Conservation (phyloP, 129 eudicot species). For the Ambrosia trifida region DNA sequence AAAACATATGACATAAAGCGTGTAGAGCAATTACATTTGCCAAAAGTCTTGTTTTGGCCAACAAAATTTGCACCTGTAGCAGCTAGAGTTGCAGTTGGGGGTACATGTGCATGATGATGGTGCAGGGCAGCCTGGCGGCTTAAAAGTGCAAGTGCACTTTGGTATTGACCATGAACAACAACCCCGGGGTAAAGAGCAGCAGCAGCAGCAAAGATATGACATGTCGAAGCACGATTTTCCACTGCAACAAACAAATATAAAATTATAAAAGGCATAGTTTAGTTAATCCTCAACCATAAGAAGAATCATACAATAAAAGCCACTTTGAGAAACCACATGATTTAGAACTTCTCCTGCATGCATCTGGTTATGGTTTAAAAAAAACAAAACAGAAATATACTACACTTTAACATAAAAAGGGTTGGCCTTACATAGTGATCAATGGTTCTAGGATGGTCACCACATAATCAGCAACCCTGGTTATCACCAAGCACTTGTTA, state of each 20-base stretch:
- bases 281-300: neutral
- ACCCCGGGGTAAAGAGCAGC: slow-evolving; percentile 33
- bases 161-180: slow-evolving; percentile 56
- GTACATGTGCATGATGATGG: slow-evolving; percentile 24
- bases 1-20: too few relatives aligned
- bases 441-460: slow-evolving; percentile 74
- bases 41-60: too few relatives aligned
- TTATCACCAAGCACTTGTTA: slow-evolving; percentile 4
- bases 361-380: slow-evolving; percentile 39
- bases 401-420: neutral
- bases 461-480: slow-evolving; percentile 82
- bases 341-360: slow-evolving; percentile 46
- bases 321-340: slow-evolving; percentile 75
- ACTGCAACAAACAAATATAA: slow-evolving; percentile 32
- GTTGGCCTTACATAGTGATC: slow-evolving; percentile 58
- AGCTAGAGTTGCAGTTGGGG: slow-evolving; percentile 33
- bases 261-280: neutral
- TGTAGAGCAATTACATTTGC: too few relatives aligned
- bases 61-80: slow-evolving; percentile 35
- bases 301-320: slow-evolving; percentile 63
- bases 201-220: slow-evolving; percentile 43
- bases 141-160: slow-evolving; percentile 41
- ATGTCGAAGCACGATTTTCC: slow-evolving; percentile 51
- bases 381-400: neutral
- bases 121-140: slow-evolving; percentile 27